These are phyloP conservation scores for Phytophthora sansomeana DNA, from an alignment of 352 stramenopile species.

Conservation along the genomic window DNA sequence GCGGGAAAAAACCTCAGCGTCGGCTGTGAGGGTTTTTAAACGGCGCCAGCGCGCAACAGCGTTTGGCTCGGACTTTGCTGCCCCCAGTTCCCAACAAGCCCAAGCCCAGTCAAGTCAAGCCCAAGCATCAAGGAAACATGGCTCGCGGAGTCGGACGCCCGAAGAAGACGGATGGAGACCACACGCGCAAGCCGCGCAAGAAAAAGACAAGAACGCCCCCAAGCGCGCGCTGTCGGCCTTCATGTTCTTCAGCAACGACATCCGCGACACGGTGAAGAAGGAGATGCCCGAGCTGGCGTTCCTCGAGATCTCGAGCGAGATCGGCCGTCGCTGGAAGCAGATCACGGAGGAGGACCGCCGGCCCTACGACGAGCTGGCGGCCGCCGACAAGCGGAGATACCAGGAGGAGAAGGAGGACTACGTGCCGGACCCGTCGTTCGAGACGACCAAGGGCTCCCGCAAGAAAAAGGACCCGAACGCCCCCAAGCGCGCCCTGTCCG, in stretches of 20 bases:
- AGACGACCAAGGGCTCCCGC: constrained; percentile 62
- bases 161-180: constrained; percentile 72
- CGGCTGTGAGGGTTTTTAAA: not conserved
- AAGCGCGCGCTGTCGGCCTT: constrained; percentile 92
- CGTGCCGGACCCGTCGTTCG: constrained; percentile 85
- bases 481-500: constrained; percentile 94
- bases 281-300: constrained; percentile 90
- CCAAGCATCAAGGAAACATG: constrained; percentile 50
- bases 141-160: constrained; percentile 67
- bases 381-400: constrained; percentile 89
- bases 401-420: constrained; percentile 91
- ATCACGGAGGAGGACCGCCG: constrained; percentile 70
- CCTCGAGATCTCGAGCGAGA: constrained; percentile 88
- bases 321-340: constrained; percentile 85
- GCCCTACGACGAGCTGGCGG: constrained; percentile 87
- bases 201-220: constrained; percentile 94
- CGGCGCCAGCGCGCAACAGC: not conserved
- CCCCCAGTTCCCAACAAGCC: constrained; percentile 51
- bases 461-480: constrained; percentile 95
- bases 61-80: constrained; percentile 12
- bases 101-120: constrained; percentile 57
- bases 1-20: constrained; percentile 14
- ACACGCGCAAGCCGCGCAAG: constrained; percentile 81
- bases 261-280: constrained; percentile 89
- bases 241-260: constrained; percentile 93